Conservation (phyloP, 768 basidiomycete genomes). For the Xerocomellus amylosporus region DNA sequence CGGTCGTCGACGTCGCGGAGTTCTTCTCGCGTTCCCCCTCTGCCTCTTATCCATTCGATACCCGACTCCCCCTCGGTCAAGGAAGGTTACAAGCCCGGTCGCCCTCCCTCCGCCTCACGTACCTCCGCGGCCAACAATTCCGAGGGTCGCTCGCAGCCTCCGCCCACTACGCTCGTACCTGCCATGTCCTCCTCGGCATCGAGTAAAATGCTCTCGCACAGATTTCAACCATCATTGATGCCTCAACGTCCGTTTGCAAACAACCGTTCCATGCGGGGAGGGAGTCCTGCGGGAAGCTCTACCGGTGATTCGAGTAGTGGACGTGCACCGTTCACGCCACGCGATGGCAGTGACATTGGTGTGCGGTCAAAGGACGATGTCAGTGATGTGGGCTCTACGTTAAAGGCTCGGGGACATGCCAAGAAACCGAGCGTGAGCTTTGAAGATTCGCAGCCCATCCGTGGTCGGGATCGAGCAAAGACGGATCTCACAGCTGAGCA, state of each 20-base stretch:
- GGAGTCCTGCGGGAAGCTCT: slow-evolving; percentile 75
- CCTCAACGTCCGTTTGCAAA: slow-evolving; percentile 58
- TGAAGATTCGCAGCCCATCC: slow-evolving; percentile 46
- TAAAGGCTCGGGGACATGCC: slow-evolving; percentile 35
- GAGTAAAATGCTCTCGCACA: slow-evolving; percentile 26
- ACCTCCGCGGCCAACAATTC: slow-evolving; percentile 5
- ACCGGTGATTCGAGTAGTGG: slow-evolving; percentile 84
- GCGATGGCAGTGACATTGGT: slow-evolving; percentile 68
- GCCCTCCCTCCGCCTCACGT: slow-evolving; percentile 9
- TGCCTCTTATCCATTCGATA: slow-evolving; percentile 32
- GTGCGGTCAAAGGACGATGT: slow-evolving; percentile 19
- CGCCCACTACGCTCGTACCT: slow-evolving; percentile 8
- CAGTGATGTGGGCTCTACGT: slow-evolving; percentile 26
- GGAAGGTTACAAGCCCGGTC: slow-evolving; percentile 16
- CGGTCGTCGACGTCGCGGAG: slow-evolving; percentile 22
- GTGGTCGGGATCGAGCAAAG: slow-evolving; percentile 32
- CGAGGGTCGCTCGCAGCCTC: slow-evolving; percentile 14
- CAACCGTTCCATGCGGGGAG: slow-evolving; percentile 38
- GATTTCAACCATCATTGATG: slow-evolving; percentile 21
- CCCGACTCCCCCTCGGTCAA: slow-evolving; percentile 34
- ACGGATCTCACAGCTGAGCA: slow-evolving; percentile 41
- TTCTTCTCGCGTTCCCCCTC: slow-evolving; percentile 27
- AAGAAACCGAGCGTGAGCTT: slow-evolving; percentile 70
- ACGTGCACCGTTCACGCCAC: slow-evolving; percentile 69
- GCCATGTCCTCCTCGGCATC: slow-evolving; percentile 7